Conservation (phyloP, 192 early-diverging fungal genomes). For the Lobosporangium transversale region DNA sequence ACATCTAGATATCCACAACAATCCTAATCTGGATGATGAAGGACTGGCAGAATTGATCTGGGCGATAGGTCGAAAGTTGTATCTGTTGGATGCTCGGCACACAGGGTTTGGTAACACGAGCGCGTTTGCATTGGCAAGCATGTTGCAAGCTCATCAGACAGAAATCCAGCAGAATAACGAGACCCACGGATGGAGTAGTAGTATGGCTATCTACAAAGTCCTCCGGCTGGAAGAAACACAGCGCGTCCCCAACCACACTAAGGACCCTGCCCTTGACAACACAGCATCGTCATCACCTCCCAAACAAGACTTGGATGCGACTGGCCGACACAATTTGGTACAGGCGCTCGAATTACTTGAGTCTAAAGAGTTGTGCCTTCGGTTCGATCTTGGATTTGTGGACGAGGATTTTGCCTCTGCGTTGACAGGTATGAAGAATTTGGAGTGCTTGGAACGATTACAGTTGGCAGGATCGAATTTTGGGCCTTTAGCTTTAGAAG, state of each 20-base stretch:
- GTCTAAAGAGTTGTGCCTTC: conserved; percentile 14
- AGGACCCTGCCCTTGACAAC: neutral
- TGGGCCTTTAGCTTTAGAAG: conserved; percentile 15
- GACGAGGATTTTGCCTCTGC: conserved; percentile 30
- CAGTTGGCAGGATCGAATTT: conserved; percentile 24
- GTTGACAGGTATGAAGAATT: conserved; percentile 26
- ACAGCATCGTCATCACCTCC: neutral
- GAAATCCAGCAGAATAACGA: neutral
- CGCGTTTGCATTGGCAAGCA: conserved; percentile 22
- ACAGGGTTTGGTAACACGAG: conserved; percentile 24
- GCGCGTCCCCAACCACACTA: conserved; percentile 5
- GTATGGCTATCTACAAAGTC: conserved; percentile 7
- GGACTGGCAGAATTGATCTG: conserved; percentile 26
- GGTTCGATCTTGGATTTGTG: conserved; percentile 14
- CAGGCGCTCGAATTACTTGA: conserved; percentile 15
- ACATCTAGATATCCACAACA: conserved; percentile 35
- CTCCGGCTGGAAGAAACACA: conserved; percentile 21
- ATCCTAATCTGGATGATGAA: conserved; percentile 27
- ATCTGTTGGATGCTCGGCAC: conserved; percentile 16
- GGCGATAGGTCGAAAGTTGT: conserved; percentile 4
- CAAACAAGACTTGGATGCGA: neutral
- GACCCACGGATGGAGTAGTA: neutral
- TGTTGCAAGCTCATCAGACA: conserved; percentile 7
- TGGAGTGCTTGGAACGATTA: conserved; percentile 18
- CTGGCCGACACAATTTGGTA: conserved; percentile 15